These are phyloP conservation scores for Ophiostoma triangulosporum DNA, from an alignment of 2,329 filamentous ascomycete species.

Conservation along the genomic window DNA sequence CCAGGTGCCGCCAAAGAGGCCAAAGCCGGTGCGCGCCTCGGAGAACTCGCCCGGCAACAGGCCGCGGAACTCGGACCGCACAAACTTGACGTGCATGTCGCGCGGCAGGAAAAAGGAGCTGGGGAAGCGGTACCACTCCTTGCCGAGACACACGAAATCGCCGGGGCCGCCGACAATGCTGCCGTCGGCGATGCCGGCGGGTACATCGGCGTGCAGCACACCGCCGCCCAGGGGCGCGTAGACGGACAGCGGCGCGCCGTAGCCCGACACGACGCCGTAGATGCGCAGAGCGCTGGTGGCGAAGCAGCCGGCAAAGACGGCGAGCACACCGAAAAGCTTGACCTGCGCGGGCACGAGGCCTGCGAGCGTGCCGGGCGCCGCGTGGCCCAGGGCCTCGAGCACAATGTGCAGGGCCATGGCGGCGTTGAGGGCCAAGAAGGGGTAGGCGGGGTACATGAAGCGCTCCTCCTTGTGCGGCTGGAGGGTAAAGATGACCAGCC, in stretches of 20 bases:
- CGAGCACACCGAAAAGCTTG: constrained; percentile 51
- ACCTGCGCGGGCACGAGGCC: constrained; percentile 61
- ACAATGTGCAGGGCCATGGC: constrained; percentile 73
- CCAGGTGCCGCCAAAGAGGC: constrained; percentile 74
- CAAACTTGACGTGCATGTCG: constrained; percentile 74
- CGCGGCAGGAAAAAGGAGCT: constrained; percentile 81
- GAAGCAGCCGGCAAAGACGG: constrained; percentile 7
- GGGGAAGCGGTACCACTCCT: constrained; percentile 97
- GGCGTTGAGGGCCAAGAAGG: constrained; percentile 78
- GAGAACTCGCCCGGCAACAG: constrained; percentile 83
- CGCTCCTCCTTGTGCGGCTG: constrained; percentile 97
- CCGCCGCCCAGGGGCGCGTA: constrained; percentile 53
- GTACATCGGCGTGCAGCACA: constrained; percentile 12
- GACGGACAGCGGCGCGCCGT: constrained; percentile 63
- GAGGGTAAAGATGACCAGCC: constrained; percentile 78
- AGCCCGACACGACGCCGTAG: constrained; percentile 65
- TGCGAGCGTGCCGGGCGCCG: constrained; percentile 50
- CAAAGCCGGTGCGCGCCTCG: constrained; percentile 55
- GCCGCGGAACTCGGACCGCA: constrained; percentile 81
- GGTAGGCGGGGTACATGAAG: constrained; percentile 97
- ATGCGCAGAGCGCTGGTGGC: constrained; percentile 54
- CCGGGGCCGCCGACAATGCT: constrained; percentile 41
- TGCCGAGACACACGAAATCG: constrained; percentile 74
- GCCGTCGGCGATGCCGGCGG: constrained; percentile 14
- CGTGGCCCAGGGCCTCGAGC: constrained; percentile 59